Evolutionary conservation across 768 basidiomycete genomes (phyloP).

Genomic region (Macrolepiota fuliginosa): DNA sequence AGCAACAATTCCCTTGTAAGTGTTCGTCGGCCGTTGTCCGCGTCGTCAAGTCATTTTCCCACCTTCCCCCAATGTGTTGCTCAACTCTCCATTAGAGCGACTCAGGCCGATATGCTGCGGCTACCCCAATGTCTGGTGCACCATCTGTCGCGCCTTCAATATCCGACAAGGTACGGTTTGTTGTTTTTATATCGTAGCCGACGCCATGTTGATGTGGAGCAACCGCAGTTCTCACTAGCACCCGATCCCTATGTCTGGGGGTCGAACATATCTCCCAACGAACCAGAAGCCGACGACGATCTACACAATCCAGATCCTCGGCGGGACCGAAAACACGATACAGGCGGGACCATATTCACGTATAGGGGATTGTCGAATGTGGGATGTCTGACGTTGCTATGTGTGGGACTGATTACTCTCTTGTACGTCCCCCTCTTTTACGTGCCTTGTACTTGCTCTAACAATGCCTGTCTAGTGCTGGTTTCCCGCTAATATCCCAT

Average conservation of each 20-base stretch:
- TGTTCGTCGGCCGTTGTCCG: slow-evolving; percentile 3
- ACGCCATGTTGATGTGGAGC: slow-evolving; percentile 4
- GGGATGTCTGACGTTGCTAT: slow-evolving; percentile 60
- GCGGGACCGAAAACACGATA: slow-evolving; percentile 55
- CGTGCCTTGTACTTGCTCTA: background rate
- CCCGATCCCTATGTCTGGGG: slow-evolving; percentile 76
- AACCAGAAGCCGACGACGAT: slow-evolving; percentile 62
- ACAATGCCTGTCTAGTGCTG: slow-evolving; percentile 40
- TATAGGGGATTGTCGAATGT: slow-evolving; percentile 69
- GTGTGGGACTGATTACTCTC: slow-evolving; percentile 49
- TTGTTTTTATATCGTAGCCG: background rate
- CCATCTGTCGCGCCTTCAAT: slow-evolving; percentile 38
- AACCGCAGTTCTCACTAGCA: slow-evolving; percentile 64
- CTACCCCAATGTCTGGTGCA: slow-evolving; percentile 17
- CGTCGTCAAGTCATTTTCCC: background rate
- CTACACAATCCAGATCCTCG: slow-evolving; percentile 74
- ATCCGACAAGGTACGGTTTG: slow-evolving; percentile 51
- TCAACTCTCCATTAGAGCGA: slow-evolving; percentile 28
- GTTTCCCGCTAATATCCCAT: slow-evolving; percentile 61
- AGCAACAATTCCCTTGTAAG: slow-evolving; percentile 44
- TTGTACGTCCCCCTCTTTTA: slow-evolving; percentile 46
- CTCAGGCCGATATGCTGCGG: slow-evolving; percentile 37
- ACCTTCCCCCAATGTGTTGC: background rate
- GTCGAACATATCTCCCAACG: slow-evolving; percentile 55
- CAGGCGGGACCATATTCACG: slow-evolving; percentile 63